Evolutionary conservation across 78 protist genomes (phyloP), one percentile per base, ranked within the genome.

Genomic region (Capsaspora owczarzaki): DNA sequence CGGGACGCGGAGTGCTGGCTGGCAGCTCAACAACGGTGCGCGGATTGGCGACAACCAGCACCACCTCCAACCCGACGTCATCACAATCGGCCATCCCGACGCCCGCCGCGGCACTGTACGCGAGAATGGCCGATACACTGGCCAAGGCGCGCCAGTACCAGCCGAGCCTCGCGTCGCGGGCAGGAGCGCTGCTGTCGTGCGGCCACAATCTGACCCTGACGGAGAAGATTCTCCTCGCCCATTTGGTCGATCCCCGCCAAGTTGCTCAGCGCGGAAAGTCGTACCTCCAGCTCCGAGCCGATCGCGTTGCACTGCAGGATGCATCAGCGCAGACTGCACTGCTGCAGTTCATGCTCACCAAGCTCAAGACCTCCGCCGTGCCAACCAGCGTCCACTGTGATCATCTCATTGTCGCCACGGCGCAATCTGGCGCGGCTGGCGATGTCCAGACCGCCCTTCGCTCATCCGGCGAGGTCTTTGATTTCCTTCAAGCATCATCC

Each of bases 311-410:
- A 60, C 85, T 92, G 93, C 96, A 95, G 66, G 91, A 76, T 35
- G 76, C 82, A 25, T 78, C 78, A 2, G 87, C 88, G 12, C 85
- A 82, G 76, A 95, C 92, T 93, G 98, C 98, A 1, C 85, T 93
- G 38, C 87, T 95, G 61, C 98, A 95, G 85, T 95, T 95, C 74
- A 95, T 95, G 89, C 79, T 92, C 49, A 83, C 95, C 8, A 93
- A 93, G 49, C 77, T 88, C 70, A 88, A 84, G 44, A 87, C 60
- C 37, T 74, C 91, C 22, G 95, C 92, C 0, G 95, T 93, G 14
- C 96, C 96, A 49, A 69, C 94, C 40, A 90, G 95, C 40, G 76
- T 94, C 75, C 97, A 93, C 83, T 94, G 96, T 74, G 97, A 94
- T 82, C 96, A 93, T 81, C 85, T 94, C 69, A 94, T 94, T 61